Evolutionary conservation across 495 filamentous ascomycete genomes (phyloP).

Genomic region (Podospora pseudopauciseta): DNA sequence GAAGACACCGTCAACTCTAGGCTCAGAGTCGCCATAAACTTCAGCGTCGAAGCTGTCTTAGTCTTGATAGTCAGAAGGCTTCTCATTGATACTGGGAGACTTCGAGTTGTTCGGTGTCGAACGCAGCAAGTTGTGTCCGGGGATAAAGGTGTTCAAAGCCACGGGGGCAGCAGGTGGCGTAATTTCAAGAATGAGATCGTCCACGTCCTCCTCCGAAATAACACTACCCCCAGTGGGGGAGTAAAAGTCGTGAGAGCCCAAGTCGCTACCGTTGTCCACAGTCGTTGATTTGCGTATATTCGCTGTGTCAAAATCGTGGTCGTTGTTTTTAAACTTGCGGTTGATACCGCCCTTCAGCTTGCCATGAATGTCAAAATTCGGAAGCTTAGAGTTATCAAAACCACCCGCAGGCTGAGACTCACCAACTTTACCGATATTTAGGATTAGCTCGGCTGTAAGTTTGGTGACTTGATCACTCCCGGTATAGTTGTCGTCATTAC

Average conservation of each 20-base stretch:
- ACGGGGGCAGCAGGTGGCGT: neutral
- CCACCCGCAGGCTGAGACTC: neutral
- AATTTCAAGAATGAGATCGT: neutral
- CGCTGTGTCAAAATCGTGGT: neutral
- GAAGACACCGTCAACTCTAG: neutral
- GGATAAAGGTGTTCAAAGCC: neutral
- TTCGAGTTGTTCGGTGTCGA: neutral
- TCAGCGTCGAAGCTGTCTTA: neutral
- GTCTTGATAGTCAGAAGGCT: neutral
- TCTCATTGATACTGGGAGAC: neutral
- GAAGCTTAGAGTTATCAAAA: neutral
- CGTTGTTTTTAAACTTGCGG: neutral
- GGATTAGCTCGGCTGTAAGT: neutral
- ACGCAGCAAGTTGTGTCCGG: neutral
- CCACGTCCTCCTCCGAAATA: neutral
- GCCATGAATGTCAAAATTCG: neutral
- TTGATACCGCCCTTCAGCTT: neutral
- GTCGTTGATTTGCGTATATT: neutral
- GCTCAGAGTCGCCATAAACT: neutral
- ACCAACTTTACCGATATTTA: neutral
- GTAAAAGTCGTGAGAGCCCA: neutral
- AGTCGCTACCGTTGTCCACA: neutral
- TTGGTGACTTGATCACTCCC: neutral
- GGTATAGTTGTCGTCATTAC: neutral
- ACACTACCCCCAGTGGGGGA: neutral